Base-by-base conservation (phyloP, 108 stramenopile species). In the Parietichytrium sp. region DNA sequence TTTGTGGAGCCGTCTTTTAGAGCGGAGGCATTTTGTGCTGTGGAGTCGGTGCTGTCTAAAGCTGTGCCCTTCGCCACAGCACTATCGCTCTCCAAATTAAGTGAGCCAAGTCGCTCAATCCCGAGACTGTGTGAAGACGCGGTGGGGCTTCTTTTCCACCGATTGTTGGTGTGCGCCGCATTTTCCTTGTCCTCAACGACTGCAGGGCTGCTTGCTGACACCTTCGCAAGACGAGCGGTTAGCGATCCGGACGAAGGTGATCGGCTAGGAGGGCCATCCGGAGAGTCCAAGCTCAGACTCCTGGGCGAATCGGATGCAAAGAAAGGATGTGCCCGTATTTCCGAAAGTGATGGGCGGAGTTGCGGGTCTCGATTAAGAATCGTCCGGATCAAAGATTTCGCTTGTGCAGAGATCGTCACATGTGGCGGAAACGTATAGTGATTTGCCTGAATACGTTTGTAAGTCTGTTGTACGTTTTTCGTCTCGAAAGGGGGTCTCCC, bases 401-500 rank as follows among this genome's bases (percentile, higher is more conserved):
- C 97, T 54, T 90, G 55, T 2, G 87, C 86, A 26, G 93, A 93
- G 42, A 99, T 90, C 29, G 86, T 54, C 7, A 93, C 80, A 47
- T 91, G 51, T 2, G 80, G 83, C 3, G 98, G 98, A 82, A 96
- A 99, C 49, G 85, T 84, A 87, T 97, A 99, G 48, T 93, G 88
- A 85, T 98, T 98, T 23, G 91, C 88, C 72, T 96, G 79, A 61
- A 99, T 99, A 45, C 97, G 92, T 13, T 95, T 93, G 85, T 99
- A 99, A 3, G 98, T 99, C 3, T 94, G 92, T 87, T 99, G 97
- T 29, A 99, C 98, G 83, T 99, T 97, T 55, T 92, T 96, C 26
- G 94, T 91, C 83, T 99, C 95, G 86, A 96, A 99, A 0, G 98
- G 98, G 4, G 98, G 98, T 54, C 94, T 95, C 3, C 98, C 98